Conservation (phyloP, 2,329 filamentous ascomycete species). For the Bipolaris oryzae region DNA sequence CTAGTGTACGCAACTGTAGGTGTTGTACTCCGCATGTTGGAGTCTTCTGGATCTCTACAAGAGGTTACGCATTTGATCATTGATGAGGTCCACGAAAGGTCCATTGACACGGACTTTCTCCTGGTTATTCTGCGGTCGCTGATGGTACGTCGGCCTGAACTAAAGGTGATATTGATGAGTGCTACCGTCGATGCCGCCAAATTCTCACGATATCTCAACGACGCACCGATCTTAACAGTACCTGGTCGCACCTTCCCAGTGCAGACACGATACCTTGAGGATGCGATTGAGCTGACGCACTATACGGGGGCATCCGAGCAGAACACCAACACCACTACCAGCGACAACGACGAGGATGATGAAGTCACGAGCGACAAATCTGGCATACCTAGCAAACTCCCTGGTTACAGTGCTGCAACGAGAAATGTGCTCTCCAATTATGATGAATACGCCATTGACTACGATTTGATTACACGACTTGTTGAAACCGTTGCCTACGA, state of each 20-base stretch:
- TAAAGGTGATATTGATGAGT: constrained; percentile 97
- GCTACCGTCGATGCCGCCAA: constrained; percentile 92
- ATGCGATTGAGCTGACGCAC: constrained; percentile 86
- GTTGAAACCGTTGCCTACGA: constrained; percentile 76
- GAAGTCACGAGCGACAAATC: constrained; percentile 56
- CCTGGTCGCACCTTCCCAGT: constrained; percentile 95
- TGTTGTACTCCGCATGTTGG: constrained; percentile 98
- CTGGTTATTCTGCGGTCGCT: constrained; percentile 89
- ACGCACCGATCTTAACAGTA: constrained; percentile 85
- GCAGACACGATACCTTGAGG: constrained; percentile 84
- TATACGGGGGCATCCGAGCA: constrained; percentile 57
- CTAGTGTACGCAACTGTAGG: constrained; percentile 87
- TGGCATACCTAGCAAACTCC: constrained; percentile 68
- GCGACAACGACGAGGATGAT: constrained; percentile 56
- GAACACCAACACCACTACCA: constrained; percentile 59
- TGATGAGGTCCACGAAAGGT: constrained; percentile 91
- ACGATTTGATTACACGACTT: constrained; percentile 80
- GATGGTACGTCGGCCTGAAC: constrained; percentile 73
- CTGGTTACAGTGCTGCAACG: constrained; percentile 77
- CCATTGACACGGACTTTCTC: constrained; percentile 95
- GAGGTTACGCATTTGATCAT: constrained; percentile 93
- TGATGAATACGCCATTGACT: constrained; percentile 92
- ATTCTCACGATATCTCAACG: constrained; percentile 86
- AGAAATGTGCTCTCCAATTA: constrained; percentile 75
- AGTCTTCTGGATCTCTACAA: constrained; percentile 81